Evolutionary conservation across 2,329 filamentous ascomycete species (phyloP).

Genomic region (Akanthomyces uredinophilus): DNA sequence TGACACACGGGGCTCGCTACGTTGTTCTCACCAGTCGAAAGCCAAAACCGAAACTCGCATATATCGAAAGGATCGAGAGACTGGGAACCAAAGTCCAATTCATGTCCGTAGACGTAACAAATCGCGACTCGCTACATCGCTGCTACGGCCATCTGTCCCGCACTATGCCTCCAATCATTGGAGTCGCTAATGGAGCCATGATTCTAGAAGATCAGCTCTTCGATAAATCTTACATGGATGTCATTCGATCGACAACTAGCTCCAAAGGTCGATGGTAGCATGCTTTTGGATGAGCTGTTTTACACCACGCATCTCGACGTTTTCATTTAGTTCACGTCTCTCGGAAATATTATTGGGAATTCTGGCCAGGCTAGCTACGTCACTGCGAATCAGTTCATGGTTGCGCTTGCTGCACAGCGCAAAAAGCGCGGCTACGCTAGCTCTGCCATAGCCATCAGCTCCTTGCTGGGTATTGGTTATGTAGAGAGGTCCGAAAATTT

Average conservation of each 20-base stretch:
- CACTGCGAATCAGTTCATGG: conserved; percentile 7
- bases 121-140: neutral
- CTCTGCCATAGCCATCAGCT: conserved; percentile 24
- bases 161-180: neutral
- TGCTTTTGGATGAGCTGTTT: conserved; percentile 4
- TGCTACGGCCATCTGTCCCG: neutral
- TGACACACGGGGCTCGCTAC: neutral
- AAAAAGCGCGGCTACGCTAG: conserved; percentile 20
- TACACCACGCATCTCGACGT: neutral
- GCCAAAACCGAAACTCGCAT: neutral
- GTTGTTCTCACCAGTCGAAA: conserved; percentile 2
- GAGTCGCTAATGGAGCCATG: conserved; percentile 8
- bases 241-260: neutral
- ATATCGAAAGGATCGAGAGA: neutral
- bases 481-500: conserved; percentile 21
- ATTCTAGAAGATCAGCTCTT: conserved; percentile 2
- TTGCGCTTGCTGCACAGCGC: conserved; percentile 4
- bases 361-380: neutral
- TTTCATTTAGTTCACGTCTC: conserved; percentile 5
- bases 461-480: conserved; percentile 38
- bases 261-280: conserved; percentile 1
- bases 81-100: neutral
- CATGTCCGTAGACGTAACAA: neutral
- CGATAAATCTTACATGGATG: neutral
- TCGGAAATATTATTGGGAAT: neutral